Evolutionary conservation across 139 green algal genomes (phyloP), one percentile per base, ranked within the genome.

Genomic region (Chlorella sp.): DNA sequence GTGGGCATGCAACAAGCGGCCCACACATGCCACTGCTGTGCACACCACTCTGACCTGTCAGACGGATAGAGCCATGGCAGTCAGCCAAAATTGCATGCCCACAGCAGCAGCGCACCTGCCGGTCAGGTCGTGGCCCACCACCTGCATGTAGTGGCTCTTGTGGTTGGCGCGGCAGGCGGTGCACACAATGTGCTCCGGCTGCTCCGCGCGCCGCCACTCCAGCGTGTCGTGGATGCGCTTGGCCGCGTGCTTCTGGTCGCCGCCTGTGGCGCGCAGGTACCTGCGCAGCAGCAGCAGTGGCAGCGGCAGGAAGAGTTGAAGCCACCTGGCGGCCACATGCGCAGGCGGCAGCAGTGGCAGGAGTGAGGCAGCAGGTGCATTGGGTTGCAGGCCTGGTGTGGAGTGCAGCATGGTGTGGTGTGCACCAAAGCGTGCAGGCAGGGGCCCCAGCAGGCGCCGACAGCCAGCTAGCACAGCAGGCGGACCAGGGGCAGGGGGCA

Each of bases 91-190:
- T n/a, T n/a, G n/a, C n/a, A n/a, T n/a, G n/a, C n/a, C n/a, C n/a
- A n/a, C n/a, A n/a, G n/a, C n/a, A n/a, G n/a, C 44, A 51, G 21
- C 70, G 34, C 41, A 60, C 70, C 70, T 60, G 57, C 60, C 36
- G 23, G 26, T 26, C 5, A 80, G 41, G 84, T 90, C 88, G 72
- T 83, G 78, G 3, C 92, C 88, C 30, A 89, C 81, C 51, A 93
- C 76, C 38, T 96, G 92, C 94, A 96, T 95, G 92, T 95, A 96
- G 82, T 97, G 94, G 5, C 81, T 86, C 56, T 72, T 86, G 26
- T 83, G 84, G 47, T 92, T 70, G 26, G 44, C 25, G 12, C 60
- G 65, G 69, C 93, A 96, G 20, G 90, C 90, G 1, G 68, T 83
- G 88, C 93, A 96, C 41, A 87, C 57, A 26, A 95, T 82, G 9